These are phyloP conservation scores for Dicorynia guianensis DNA, from an alignment of 306 rosid species.

Conservation along the genomic window DNA sequence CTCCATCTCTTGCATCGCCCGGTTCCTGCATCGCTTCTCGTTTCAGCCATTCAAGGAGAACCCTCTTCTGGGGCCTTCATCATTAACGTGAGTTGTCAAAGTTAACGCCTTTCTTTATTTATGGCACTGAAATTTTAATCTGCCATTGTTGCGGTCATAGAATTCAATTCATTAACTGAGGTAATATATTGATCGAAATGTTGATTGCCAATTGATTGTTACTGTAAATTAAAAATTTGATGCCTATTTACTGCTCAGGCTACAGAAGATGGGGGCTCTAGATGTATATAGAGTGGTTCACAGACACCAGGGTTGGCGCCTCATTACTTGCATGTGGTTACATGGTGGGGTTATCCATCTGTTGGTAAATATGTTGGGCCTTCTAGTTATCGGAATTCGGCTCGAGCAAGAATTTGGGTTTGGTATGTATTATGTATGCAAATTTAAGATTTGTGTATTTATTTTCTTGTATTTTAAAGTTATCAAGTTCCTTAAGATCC, in stretches of 20 bases:
- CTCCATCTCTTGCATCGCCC: conserved; percentile 74
- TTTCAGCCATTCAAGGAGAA: conserved; percentile 92
- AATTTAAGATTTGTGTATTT: conserved; percentile 9
- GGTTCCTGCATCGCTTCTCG: conserved; percentile 78
- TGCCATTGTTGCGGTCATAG: background rate
- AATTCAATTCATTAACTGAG: background rate
- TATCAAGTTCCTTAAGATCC: background rate
- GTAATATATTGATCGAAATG: background rate
- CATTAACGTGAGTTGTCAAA: conserved; percentile 66
- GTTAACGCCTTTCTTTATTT: background rate
- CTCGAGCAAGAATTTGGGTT: conserved; percentile 98
- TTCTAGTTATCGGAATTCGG: conserved; percentile 88
- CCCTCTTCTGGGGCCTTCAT: conserved; percentile 95
- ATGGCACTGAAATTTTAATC: conserved; percentile 3
- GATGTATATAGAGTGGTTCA: conserved; percentile 76
- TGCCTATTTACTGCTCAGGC: conserved; percentile 54
- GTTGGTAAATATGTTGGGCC: conserved; percentile 87
- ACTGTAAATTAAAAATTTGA: conserved; percentile 12
- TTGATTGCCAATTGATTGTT: conserved; percentile 34
- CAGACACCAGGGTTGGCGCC: conserved; percentile 89
- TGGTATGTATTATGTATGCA: conserved; percentile 58
- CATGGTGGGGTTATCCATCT: conserved; percentile 93
- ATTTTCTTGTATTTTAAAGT: conserved; percentile 23
- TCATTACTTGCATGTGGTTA: conserved; percentile 87
- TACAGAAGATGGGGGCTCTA: conserved; percentile 92